Base-by-base conservation (phyloP, 75 land plant genomes). In the Ceratopteris richardii region DNA sequence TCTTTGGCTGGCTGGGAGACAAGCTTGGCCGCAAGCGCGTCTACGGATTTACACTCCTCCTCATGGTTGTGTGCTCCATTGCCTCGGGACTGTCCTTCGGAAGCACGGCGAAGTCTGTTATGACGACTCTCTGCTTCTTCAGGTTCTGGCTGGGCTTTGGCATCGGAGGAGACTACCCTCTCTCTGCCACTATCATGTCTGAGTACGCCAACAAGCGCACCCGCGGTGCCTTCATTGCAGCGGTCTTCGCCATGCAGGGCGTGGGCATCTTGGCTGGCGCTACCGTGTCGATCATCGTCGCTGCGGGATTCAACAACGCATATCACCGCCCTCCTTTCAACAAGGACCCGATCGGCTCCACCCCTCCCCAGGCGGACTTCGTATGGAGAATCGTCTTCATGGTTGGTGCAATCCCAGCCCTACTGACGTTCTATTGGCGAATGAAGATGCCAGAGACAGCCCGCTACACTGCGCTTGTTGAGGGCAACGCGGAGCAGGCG, bases 401-500 rank as follows among this genome's bases (percentile, higher is more conserved):
- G n/a, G n/a, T n/a, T n/a, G n/a, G n/a, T n/a, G n/a, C n/a, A n/a
- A n/a, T n/a, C n/a, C n/a, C n/a, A n/a, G n/a, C n/a, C n/a, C n/a
- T n/a, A n/a, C n/a, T n/a, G n/a, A n/a, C n/a, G n/a, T n/a, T n/a
- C n/a, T n/a, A n/a, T n/a, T n/a, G n/a, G n/a, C n/a, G n/a, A n/a
- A n/a, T n/a, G n/a, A n/a, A 78, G 31, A 77, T 80, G 82, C 82
- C 82, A 19, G 82, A 80, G 67, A 80, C 82, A n/a, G 82, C 82
- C 16, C 61, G 82, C 2, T 80, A 51, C 76, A 80, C 82, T 0
- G 82, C 81, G 20, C 63, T 80, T 10, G 81, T 80, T 20, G 76
- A 62, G 18, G 25, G 39, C 42, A 43, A 80, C 60, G 65, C 64
- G n/a, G 68, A 71, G 67, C 63, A 58, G 41, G 82, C 82, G 1